phyloP scores from a whole-genome alignment of 2,329 filamentous ascomycete genomes.

The Aspergillus awamori region DNA sequence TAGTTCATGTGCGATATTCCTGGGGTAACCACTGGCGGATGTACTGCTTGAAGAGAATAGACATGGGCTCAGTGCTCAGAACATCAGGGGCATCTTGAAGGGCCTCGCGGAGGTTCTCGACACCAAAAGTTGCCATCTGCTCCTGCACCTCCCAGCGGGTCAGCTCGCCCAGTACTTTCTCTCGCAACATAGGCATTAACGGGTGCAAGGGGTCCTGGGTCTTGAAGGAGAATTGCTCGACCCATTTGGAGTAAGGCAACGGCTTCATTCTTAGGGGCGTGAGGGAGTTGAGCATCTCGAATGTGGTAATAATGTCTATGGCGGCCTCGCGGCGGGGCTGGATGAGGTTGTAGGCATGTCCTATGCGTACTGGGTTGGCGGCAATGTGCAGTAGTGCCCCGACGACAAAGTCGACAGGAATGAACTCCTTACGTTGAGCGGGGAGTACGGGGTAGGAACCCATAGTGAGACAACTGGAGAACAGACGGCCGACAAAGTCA shows the following conservation, averaged over 20 bases:
- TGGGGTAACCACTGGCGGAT: no score
- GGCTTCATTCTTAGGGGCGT: background rate
- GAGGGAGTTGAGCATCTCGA: background rate
- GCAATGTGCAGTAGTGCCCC: conserved; percentile 21
- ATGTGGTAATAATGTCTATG: background rate
- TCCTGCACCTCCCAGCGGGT: background rate
- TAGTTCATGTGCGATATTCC: no score
- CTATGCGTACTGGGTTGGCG: background rate
- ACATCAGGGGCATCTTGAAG: no score
- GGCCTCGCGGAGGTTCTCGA: no score
- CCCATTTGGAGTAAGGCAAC: background rate
- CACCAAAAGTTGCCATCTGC: no score
- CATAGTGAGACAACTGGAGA: conserved; percentile 18
- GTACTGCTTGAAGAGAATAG: no score
- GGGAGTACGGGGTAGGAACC: conserved; percentile 19
- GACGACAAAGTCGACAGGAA: conserved; percentile 23
- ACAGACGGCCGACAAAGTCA: conserved; percentile 22
- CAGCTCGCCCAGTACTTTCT: background rate
- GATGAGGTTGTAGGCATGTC: conserved; percentile 25
- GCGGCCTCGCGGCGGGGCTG: conserved; percentile 7
- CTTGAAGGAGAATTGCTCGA: background rate
- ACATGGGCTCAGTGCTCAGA: no score
- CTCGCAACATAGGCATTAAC: background rate
- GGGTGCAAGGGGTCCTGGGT: background rate
- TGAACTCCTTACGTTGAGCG: conserved; percentile 14